Conservation (phyloP, 805 yeast species). For the Yarrowia yakushimensis region DNA sequence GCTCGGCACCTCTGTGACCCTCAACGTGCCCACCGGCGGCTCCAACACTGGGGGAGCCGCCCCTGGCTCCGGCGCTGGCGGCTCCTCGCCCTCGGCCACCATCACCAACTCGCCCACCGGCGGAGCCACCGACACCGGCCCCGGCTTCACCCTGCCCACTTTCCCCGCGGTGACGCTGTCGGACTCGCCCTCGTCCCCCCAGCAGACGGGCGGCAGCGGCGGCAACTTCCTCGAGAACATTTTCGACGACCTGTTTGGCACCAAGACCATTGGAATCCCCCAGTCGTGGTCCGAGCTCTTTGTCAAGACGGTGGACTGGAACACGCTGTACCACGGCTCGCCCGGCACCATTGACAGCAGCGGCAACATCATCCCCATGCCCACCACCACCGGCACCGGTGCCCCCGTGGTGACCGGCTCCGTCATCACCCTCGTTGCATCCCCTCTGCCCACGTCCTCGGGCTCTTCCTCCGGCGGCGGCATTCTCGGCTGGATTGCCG, state of each 20-base stretch:
- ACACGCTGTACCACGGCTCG: conserved; percentile 16
- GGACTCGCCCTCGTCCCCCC: conserved; percentile 7
- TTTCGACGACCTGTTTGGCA: conserved; percentile 13
- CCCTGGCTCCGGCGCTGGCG: not conserved
- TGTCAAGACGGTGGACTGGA: conserved; percentile 22
- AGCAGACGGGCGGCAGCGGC: conserved; percentile 6
- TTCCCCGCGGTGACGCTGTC: conserved; percentile 15
- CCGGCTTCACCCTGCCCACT: conserved; percentile 20
- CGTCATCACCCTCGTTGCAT: conserved; percentile 17
- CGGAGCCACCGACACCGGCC: not conserved
- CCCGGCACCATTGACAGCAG: conserved; percentile 5
- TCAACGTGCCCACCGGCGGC: not conserved
- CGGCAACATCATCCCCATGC: conserved; percentile 24
- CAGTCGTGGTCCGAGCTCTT: conserved; percentile 24
- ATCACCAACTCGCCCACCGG: not conserved
- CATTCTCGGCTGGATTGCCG: conserved; percentile 19
- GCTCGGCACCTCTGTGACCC: conserved; percentile 19
- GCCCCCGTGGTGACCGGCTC: conserved; percentile 23
- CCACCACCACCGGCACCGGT: conserved; percentile 3
- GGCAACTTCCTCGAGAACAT: conserved; percentile 17
- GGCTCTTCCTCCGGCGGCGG: conserved; percentile 10
- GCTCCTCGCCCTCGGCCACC: not conserved
- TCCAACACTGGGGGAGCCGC: not conserved
- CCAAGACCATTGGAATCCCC: conserved; percentile 7
- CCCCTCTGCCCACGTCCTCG: not conserved